Evolutionary conservation across 495 filamentous ascomycete genomes (phyloP), one percentile per base, ranked within the genome.

Genomic region (Durotheca rogersii): DNA sequence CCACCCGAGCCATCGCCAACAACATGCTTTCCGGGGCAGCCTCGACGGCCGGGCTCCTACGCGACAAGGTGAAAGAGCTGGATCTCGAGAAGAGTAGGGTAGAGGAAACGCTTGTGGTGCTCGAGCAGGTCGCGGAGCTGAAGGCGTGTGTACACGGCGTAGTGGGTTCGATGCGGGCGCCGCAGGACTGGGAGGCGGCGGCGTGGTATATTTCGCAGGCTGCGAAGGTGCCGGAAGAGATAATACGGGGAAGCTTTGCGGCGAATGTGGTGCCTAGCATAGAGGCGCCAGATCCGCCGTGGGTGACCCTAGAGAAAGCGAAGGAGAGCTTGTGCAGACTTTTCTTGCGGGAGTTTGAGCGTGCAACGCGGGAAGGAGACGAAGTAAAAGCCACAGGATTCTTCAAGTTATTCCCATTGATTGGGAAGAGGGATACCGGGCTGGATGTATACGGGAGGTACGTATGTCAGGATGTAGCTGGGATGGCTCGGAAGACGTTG

Each of bases 101-200:
- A 5, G 88, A 90, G 57, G 83, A 87, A 17, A 97, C 94, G 5
- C 71, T 98, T 37, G 82, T 84, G 27, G 90, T 98, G 15, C 94
- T 97, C 3, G 92, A 96, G 62, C 91, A 95, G 67, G 94, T 98
- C 4, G 84, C 88, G 5, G 93, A 98, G 72, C 85, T 98, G 36
- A 96, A 96, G 67, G 83, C 91, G 4, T 98, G 93, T 61, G 88
- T 97, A 30, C 80, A 96, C 14, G 94, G 93, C n/a, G 90, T 97
- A 16, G 82, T 88, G 11, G 91, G 89, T n/a, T 90, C 87, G 30
- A 97, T 98, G 93, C 93, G 93, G 7, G 93, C 90, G 2, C 87
- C 94, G 30, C 93, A 98, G 68, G 94, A 97, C 69, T 98, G 94
- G 94, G 93, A 98, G 71, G 92, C 86, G 0, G 93, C 93, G 3